A percentile compares a stretch with the other conserved stretches of the same genome.
These are phyloP conservation scores for Quercus variabilis DNA, from an alignment of 306 rosid genomes.

Conservation along the genomic window DNA sequence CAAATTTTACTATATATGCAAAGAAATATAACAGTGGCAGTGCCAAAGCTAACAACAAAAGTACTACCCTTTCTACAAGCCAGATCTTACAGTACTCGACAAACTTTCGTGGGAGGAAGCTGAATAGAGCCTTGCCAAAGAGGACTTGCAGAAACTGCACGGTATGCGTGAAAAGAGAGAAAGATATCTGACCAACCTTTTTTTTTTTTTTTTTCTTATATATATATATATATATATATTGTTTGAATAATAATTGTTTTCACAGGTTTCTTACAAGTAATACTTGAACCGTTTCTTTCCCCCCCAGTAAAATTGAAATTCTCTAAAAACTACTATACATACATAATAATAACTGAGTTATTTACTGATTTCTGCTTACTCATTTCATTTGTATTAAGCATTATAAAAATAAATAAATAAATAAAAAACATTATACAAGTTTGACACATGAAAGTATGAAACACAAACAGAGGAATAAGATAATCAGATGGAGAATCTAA, in stretches of 20 bases:
- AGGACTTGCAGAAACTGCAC: slow-evolving; percentile 2
- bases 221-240: not conserved
- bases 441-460: too few species aligned
- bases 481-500: too few species aligned
- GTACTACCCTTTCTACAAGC: not conserved
- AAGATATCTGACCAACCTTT: slow-evolving; percentile 3
- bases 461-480: too few species aligned
- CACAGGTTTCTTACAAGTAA: not conserved
- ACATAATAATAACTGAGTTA: too few species aligned
- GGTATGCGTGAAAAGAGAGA: slow-evolving; percentile 32
- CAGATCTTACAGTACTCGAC: not conserved
- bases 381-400: too few species aligned
- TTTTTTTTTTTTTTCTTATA: not conserved
- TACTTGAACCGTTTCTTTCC: too few species aligned
- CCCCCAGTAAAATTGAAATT: too few species aligned
- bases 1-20: not conserved
- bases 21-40: not conserved
- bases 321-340: too few species aligned
- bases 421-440: too few species aligned
- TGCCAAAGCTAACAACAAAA: not conserved
- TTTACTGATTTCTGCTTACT: too few species aligned
- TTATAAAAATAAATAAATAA: too few species aligned
- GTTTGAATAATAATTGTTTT: not conserved
- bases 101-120: slow-evolving; percentile 28
- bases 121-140: slow-evolving; percentile 8